These are phyloP conservation scores for Mycena pura DNA, from an alignment of 768 basidiomycete species.

Conservation along the genomic window DNA sequence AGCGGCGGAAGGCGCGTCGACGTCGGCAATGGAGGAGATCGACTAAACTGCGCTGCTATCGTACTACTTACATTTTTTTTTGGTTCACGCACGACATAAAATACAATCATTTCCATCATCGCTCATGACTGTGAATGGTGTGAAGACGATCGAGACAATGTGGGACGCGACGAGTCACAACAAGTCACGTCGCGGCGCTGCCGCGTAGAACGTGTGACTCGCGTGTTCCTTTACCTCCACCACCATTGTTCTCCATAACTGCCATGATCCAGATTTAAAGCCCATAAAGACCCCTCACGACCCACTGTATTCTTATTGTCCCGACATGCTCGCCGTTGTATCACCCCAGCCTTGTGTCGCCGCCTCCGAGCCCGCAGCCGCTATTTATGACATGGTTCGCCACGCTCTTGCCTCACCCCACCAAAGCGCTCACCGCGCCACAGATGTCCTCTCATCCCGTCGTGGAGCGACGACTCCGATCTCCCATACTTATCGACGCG, in stretches of 20 bases:
- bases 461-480: slow-evolving; percentile 27
- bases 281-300: slow-evolving; percentile 32
- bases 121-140: neutral
- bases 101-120: neutral
- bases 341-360: slow-evolving; percentile 46
- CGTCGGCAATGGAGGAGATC: slow-evolving; percentile 97
- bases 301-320: slow-evolving; percentile 42
- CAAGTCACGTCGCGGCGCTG: too few species aligned
- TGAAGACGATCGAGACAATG: slow-evolving; percentile 11
- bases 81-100: slow-evolving; percentile 29
- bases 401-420: neutral
- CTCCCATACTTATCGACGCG: slow-evolving; percentile 31
- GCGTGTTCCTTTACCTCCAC: neutral
- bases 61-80: slow-evolving; percentile 32
- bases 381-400: slow-evolving; percentile 31
- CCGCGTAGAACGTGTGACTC: too few species aligned
- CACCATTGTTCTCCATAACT: slow-evolving; percentile 25
- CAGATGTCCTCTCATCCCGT: slow-evolving; percentile 23
- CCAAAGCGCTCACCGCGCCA: neutral
- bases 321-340: slow-evolving; percentile 50
- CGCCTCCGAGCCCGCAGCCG: slow-evolving; percentile 27
- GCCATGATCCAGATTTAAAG: slow-evolving; percentile 33
- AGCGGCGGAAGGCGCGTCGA: slow-evolving; percentile 63
- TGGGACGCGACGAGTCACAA: too few species aligned
- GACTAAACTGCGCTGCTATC: slow-evolving; percentile 59